These are phyloP conservation scores for Plectosphaerella cucumerina DNA, from an alignment of 2,329 filamentous ascomycete genomes.

Conservation along the genomic window DNA sequence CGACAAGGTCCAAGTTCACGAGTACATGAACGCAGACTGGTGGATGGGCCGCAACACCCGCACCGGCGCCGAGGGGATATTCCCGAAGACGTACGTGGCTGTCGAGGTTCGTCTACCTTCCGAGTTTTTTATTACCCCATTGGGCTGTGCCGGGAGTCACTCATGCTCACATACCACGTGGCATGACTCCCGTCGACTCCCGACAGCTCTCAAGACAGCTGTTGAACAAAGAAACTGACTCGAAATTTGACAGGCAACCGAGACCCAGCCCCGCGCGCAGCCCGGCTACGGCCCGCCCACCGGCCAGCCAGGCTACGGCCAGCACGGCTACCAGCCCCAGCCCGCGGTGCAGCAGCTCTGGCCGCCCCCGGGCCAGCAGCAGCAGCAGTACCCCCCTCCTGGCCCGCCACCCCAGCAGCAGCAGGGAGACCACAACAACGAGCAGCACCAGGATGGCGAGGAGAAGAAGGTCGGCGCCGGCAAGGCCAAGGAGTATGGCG, in stretches of 20 bases:
- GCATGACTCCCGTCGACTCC: too few relatives aligned
- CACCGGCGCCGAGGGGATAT: constrained; percentile 84
- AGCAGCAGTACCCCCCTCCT: constrained; percentile 23
- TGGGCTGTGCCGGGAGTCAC: too few relatives aligned
- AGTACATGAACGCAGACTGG: constrained; percentile 97
- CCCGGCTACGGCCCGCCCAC: constrained; percentile 22
- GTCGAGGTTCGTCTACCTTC: too few relatives aligned
- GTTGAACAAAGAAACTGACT: too few relatives aligned
- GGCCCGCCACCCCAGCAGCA: constrained; percentile 34
- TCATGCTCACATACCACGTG: too few relatives aligned
- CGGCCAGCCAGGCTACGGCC: constrained; percentile 32
- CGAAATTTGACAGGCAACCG: too few relatives aligned
- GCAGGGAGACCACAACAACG: constrained; percentile 27
- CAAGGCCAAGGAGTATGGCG: constrained; percentile 72
- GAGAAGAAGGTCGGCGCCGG: constrained; percentile 35
- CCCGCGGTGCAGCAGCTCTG: constrained; percentile 12
- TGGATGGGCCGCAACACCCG: constrained; percentile 86
- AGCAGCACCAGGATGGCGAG: neutral
- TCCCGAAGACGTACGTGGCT: constrained; percentile 87
- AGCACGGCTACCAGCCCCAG: constrained; percentile 20
- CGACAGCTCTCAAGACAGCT: too few relatives aligned
- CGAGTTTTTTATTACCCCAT: too few relatives aligned
- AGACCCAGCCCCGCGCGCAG: constrained; percentile 23
- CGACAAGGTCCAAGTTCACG: constrained; percentile 74
- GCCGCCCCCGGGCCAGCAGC: constrained; percentile 16